A percentile compares a stretch with the other conserved stretches of the same genome.
Conservation (phyloP, 2,329 filamentous ascomycete genomes). For the Pseudogymnoascus sp. region DNA sequence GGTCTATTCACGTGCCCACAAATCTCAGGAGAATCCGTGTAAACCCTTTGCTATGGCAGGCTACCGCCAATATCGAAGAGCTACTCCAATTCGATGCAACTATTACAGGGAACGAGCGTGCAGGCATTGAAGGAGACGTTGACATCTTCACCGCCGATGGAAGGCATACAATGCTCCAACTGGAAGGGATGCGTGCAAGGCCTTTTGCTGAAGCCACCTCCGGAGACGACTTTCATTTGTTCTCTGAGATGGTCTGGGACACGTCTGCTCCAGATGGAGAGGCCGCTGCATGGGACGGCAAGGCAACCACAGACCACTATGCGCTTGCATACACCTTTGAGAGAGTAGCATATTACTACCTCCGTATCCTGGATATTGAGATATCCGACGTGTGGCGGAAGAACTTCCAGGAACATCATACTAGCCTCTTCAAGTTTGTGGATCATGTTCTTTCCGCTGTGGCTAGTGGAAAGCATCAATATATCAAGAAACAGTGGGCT, state of each 20-base stretch:
- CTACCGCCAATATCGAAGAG: neutral
- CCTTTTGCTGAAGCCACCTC: neutral
- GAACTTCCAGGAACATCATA: neutral
- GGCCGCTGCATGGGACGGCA: neutral
- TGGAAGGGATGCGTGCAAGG: neutral
- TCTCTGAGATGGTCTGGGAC: slow-evolving; percentile 1
- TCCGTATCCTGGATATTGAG: neutral
- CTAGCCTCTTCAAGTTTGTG: neutral
- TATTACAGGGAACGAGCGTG: neutral
- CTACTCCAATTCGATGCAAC: neutral
- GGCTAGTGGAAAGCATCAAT: slow-evolving; percentile 9
- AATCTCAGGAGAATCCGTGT: slow-evolving; percentile 17
- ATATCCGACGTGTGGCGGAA: neutral
- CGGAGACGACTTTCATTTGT: neutral
- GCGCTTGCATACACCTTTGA: neutral
- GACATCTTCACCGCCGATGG: slow-evolving; percentile 20
- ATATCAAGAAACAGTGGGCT: slow-evolving; percentile 8
- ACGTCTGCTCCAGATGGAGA: neutral
- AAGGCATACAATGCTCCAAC: neutral
- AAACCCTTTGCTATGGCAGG: slow-evolving; percentile 14
- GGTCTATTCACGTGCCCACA: slow-evolving; percentile 21
- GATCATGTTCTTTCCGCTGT: neutral
- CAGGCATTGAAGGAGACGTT: slow-evolving; percentile 11
- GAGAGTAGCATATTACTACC: slow-evolving; percentile 7
- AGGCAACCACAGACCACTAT: neutral